Conservation (phyloP, 257 asterid genomes). For the Lavandula angustifolia region DNA sequence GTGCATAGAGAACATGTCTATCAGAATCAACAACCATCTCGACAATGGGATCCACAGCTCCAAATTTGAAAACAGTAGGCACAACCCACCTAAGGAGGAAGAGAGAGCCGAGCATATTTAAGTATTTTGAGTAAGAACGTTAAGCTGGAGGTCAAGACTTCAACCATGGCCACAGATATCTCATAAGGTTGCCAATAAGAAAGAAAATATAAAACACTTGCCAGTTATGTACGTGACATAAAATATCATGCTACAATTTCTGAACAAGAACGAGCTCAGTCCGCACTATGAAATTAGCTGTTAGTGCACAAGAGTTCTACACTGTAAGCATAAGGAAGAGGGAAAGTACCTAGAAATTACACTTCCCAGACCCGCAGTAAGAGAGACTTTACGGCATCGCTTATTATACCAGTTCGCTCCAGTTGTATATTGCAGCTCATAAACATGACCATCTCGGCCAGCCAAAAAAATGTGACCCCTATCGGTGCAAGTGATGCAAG, state of each 20-base stretch:
- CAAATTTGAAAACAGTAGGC: slow-evolving; percentile 92
- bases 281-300: slow-evolving; percentile 14
- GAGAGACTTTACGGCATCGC: slow-evolving; percentile 85
- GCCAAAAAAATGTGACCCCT: slow-evolving; percentile 87
- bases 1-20: slow-evolving; percentile 83
- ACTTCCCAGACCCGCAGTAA: slow-evolving; percentile 87
- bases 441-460: slow-evolving; percentile 95
- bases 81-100: slow-evolving; percentile 79
- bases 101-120: slow-evolving; percentile 23
- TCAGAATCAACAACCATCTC: slow-evolving; percentile 96
- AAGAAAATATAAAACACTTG: slow-evolving; percentile 2
- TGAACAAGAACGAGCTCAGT: slow-evolving; percentile 16
- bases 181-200: neutral
- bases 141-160: slow-evolving; percentile 24
- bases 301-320: slow-evolving; percentile 18
- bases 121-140: slow-evolving; percentile 26
- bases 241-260: slow-evolving; percentile 14
- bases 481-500: slow-evolving; percentile 85
- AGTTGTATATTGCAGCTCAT: slow-evolving; percentile 83
- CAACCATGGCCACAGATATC: slow-evolving; percentile 14
- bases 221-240: neutral
- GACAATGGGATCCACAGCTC: slow-evolving; percentile 87
- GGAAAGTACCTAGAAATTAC: slow-evolving; percentile 76
- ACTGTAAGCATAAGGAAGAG: slow-evolving; percentile 14
- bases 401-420: slow-evolving; percentile 96